Evolutionary conservation across 2,329 filamentous ascomycete genomes (phyloP), one percentile per base, ranked within the genome.

Genomic region (Alternaria consortialis): DNA sequence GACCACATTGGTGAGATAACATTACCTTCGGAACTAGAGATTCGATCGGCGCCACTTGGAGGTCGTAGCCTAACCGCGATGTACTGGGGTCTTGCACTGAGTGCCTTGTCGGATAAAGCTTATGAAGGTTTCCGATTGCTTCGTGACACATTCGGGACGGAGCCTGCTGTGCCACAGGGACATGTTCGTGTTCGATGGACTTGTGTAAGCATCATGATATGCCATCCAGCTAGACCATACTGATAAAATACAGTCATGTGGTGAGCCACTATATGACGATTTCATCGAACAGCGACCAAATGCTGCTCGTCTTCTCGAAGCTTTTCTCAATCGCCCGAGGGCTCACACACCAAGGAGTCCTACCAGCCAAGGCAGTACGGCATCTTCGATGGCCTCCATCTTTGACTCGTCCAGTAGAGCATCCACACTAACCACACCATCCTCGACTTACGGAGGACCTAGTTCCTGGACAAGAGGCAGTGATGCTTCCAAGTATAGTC

Each of bases 301-400:
- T 17, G 79, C 79, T 43, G 79, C 79, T 9, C 69, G 75, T 11
- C 71, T 77, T n/a, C 66, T 81, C 0, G 78, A 80, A 70, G 72
- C 72, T 2, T 77, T 73, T 43, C 73, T 81, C 15, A 80, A 80
- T 56, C 65, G 75, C 2, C 75, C 75, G 3, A 63, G 68, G 12
- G 60, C 69, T 7, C 72, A 74, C 31, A 65, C 73, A 13, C 68
- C 73, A 5, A 58, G 48, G 17, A 72, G 67, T 13, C 61, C 72
- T 27, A 62, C 58, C 12, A 67, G 68, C 40, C 65, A 67, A 31
- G 70, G 66, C 9, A 73, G 70, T 51, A 72, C 71, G 2, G 63
- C 63, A 3, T 73, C 72, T 9, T 71, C 74, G 2, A 68, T 73
- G 56, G 63, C 67, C 25, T 73, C 71, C 3, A 61, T 75, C 8